Evolutionary conservation across 306 rosid genomes (phyloP).

Genomic region (Arachis stenosperma): DNA sequence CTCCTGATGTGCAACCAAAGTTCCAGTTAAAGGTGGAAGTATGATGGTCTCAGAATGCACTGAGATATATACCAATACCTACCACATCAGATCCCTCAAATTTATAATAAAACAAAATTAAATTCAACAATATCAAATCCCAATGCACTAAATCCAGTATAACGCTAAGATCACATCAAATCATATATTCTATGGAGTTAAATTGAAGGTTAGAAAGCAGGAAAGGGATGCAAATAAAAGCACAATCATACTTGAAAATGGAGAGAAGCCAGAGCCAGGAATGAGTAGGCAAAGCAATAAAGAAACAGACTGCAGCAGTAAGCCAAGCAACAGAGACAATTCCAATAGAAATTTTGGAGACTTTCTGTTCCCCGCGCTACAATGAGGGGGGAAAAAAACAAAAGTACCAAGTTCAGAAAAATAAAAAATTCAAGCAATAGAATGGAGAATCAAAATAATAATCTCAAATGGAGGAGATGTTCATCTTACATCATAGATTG

Average conservation of each 20-base stretch:
- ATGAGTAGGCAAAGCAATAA: slow-evolving; percentile 71
- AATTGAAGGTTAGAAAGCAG: slow-evolving; percentile 1
- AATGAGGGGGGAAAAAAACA: background rate
- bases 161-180: background rate
- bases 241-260: slow-evolving; percentile 65
- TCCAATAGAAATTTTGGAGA: slow-evolving; percentile 67
- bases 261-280: slow-evolving; percentile 92
- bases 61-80: background rate
- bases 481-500: slow-evolving; percentile 69
- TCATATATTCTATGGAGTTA: background rate
- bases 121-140: slow-evolving; percentile 17
- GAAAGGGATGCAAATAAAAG: slow-evolving; percentile 16
- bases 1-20: background rate
- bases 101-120: slow-evolving; percentile 23
- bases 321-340: slow-evolving; percentile 69
- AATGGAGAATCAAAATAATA: background rate
- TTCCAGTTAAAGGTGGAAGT: slow-evolving; percentile 9
- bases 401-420: slow-evolving; percentile 28
- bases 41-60: slow-evolving; percentile 17
- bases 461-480: slow-evolving; percentile 8
- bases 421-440: background rate
- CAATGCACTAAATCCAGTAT: background rate
- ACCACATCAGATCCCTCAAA: background rate
- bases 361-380: slow-evolving; percentile 82
- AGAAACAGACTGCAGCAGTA: slow-evolving; percentile 83